Base-by-base conservation (phyloP, 768 basidiomycete species). In the Rhodotorula taiwanensis region DNA sequence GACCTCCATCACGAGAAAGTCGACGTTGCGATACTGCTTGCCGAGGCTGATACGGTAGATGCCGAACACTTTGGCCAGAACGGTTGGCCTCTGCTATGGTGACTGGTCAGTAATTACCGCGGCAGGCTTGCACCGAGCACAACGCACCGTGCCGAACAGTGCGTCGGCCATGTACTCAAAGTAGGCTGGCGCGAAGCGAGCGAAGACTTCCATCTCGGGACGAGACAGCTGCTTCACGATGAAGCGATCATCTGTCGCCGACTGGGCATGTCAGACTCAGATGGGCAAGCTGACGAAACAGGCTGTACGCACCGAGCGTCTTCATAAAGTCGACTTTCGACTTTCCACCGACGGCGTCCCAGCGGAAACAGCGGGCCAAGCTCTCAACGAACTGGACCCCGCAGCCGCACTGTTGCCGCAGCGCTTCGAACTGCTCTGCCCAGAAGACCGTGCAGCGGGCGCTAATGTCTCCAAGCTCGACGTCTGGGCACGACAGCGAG, bases 111-210 rank as follows among this genome's bases (percentile, higher is more conserved):
- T 15, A 25, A n/a, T n/a, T n/a, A n/a, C n/a, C n/a, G n/a, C n/a
- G n/a, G n/a, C n/a, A n/a, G n/a, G n/a, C n/a, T n/a, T n/a, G n/a
- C n/a, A n/a, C n/a, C n/a, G n/a, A n/a, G n/a, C n/a, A n/a, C n/a
- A n/a, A n/a, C 86, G 61, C 39, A 93, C 92, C 69, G 88, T 84
- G 42, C 86, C 85, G 55, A 84, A 83, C 21, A 95, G 84, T 4
- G 91, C 88, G n/a, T 88, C 89, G 2, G 90, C 88, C 86, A 97
- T 93, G 74, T 98, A 99, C 66, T 93, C 88, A 72, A 99, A 98
- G 75, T 99, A 99, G 3, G 89, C 87, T 0, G 94, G 95, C 20
- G 91, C 94, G 76, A 99, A 98, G 0, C 87, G 89, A 70, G 93
- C 89, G 84, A 98, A 88, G 1, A 89, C 89, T 74, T 94, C 89